Base-by-base conservation (phyloP, 176 grass and related monocot species). In the Aegilops sharonensis region DNA sequence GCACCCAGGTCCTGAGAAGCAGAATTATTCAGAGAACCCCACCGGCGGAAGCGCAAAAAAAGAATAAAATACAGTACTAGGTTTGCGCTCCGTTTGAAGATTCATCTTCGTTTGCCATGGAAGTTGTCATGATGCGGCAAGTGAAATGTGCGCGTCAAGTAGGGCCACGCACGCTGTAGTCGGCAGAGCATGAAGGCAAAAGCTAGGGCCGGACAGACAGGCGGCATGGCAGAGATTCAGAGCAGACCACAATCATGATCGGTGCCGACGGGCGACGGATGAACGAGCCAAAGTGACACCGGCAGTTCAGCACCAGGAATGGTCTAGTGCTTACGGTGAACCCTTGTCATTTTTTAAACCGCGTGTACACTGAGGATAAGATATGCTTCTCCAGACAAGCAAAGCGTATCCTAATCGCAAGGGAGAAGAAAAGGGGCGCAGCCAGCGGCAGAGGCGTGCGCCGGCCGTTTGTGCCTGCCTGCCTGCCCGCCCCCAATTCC, bases 1-100 rank as follows among this genome's bases (percentile, higher is more conserved):
- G 81, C 97, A 98, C 42, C 97, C 97, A 1, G 97, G 97, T n/a
- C 97, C 97, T 98, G 92, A 12, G 2, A 57, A 30, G 83, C 24
- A 11, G 47, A 25, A 42, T 72, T 11, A 39, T n/a, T 64, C 65
- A 73, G 50, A 59, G 3, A 54, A 27, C 18, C 32, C 4, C 3
- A 4, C 32, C 11, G 21, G 15, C 17, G 36, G 47, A 18, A 40
- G 2, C 4, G 3, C 29, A 11, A 40, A 17, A 50, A 4, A 13
- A 4, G 1, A 54, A 17, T 5, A 54, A 5, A 15, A 18, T 6
- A 2, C 50, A 54, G 12, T 50, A 8, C 23, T 30, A 48, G 4
- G 27, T 31, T 31, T 27, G 9, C 17, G 9, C 0, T 31, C 15
- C 8, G 3, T 31, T 30, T 47, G 56, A 21, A 21, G 14, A 37